Evolutionary conservation across 208 protist genomes (phyloP), one percentile per base, ranked within the genome.

Genomic region (Tritrichomonas musculus): DNA sequence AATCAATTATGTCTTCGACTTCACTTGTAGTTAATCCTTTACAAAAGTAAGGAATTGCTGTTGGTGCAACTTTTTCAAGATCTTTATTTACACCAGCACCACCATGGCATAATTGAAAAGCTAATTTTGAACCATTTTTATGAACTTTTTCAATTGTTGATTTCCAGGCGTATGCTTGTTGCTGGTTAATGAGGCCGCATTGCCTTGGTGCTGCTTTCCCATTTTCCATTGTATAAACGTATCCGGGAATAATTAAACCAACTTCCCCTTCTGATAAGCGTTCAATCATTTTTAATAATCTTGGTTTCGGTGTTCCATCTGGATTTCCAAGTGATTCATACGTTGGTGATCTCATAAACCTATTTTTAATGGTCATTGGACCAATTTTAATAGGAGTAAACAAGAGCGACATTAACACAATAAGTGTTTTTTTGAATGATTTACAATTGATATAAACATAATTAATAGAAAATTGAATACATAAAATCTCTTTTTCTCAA

Each of bases 211-310:
- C 73, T 30, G 73, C 33, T n/a, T 50, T 82, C 1, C 73, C 73
- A 53, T 50, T 25, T 0, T 33, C 9, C 20, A 82, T 47, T 44
- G 73, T 49, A 53, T 82, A 50, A 33, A 82, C 50, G 41, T 50
- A 82, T 49, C 73, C 73, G 50, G 73, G 73, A 44, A 82, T 82
- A 36, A 82, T 82, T 36, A 82, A 82, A 82, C 73, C 73, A 22
- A 20, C n/a, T 82, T 36, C 73, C 41, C 73, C 73, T 53, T 53
- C 50, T 4, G 41, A 20, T 1, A 50, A 53, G n/a, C 50, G 17
- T 9, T 53, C 20, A 33, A 82, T 82, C 73, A 50, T 47, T 20
- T 53, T 30, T 1, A 82, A 53, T 5, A 82, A 36, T 36, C 25
- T 47, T 36, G 47, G 47, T n/a, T 33, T 82, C 50, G 73, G 73